phyloP scores from a whole-genome alignment of 2,329 filamentous ascomycete species.

The Microcyclospora pomicola region DNA sequence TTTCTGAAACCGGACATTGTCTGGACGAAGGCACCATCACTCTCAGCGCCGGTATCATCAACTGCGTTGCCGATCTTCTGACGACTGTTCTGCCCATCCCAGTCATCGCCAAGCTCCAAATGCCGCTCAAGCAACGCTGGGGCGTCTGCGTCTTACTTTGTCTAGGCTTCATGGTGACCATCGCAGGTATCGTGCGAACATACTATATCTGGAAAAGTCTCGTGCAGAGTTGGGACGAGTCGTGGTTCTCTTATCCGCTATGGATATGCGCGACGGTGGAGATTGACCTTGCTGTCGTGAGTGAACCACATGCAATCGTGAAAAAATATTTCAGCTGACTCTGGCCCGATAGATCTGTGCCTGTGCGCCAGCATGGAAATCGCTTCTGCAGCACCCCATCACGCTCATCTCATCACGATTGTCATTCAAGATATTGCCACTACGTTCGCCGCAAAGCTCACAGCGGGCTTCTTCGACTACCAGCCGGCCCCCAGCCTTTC shows the following conservation, averaged over 20 bases:
- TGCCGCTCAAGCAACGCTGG: conserved; percentile 28
- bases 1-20: conserved; percentile 22
- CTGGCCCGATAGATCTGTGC: conserved; percentile 21
- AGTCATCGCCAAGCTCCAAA: conserved; percentile 28
- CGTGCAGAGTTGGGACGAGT: conserved; percentile 29
- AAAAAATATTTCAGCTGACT: not conserved
- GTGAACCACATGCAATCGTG: conserved; percentile 6
- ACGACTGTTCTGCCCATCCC: conserved; percentile 32
- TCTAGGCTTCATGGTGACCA: conserved; percentile 29
- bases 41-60: conserved; percentile 29
- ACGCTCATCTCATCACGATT: conserved; percentile 6
- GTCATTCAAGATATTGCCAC: conserved; percentile 11
- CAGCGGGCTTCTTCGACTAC: conserved; percentile 1
- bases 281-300: conserved; percentile 33
- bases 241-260: conserved; percentile 32
- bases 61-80: conserved; percentile 29
- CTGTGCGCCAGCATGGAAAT: conserved; percentile 24
- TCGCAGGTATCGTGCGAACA: conserved; percentile 29
- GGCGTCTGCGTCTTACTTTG: conserved; percentile 27
- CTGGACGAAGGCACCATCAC: conserved; percentile 28
- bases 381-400: conserved; percentile 17
- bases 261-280: conserved; percentile 36
- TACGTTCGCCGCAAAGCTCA: conserved; percentile 8
- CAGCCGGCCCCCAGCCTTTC: conserved; percentile 2
- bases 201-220: conserved; percentile 31